phyloP scores from a whole-genome alignment of 1,284 basidiomycete genomes.

The Neonothopanus nambi region DNA sequence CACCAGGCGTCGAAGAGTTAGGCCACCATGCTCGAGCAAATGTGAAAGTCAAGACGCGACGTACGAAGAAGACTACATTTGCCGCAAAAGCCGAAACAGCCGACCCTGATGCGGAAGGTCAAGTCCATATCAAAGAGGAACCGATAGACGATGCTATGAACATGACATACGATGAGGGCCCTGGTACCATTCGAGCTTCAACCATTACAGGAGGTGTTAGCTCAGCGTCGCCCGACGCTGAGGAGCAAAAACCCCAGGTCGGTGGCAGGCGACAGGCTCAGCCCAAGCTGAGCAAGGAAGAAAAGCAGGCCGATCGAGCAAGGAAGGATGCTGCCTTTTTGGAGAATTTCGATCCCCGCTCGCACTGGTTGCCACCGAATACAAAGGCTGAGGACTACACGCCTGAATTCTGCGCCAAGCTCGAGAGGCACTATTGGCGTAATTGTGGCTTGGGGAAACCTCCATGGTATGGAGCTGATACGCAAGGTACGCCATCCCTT shows the following conservation, averaged over 20 bases:
- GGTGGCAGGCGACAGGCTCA: conserved; percentile 46
- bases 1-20: conserved; percentile 69
- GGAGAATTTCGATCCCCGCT: conserved; percentile 65
- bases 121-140: conserved; percentile 41
- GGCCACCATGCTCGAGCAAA: conserved; percentile 53
- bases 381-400: conserved; percentile 79
- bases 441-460: conserved; percentile 86
- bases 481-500: conserved; percentile 60
- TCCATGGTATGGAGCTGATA: conserved; percentile 96
- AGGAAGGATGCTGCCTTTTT: conserved; percentile 66
- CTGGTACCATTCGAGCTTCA: not conserved
- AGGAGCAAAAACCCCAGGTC: conserved; percentile 34
- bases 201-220: not conserved
- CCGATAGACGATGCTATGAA: conserved; percentile 31
- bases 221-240: conserved; percentile 20
- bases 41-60: conserved; percentile 33
- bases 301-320: conserved; percentile 51
- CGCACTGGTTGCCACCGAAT: conserved; percentile 77
- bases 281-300: conserved; percentile 53
- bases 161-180: conserved; percentile 19
- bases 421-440: conserved; percentile 93
- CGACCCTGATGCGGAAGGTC: conserved; percentile 34
- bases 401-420: conserved; percentile 79
- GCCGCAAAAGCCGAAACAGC: conserved; percentile 29
- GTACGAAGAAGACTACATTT: conserved; percentile 37